phyloP scores from a whole-genome alignment of 202 grass and related monocot species.

The Brachypodium distachyon region DNA sequence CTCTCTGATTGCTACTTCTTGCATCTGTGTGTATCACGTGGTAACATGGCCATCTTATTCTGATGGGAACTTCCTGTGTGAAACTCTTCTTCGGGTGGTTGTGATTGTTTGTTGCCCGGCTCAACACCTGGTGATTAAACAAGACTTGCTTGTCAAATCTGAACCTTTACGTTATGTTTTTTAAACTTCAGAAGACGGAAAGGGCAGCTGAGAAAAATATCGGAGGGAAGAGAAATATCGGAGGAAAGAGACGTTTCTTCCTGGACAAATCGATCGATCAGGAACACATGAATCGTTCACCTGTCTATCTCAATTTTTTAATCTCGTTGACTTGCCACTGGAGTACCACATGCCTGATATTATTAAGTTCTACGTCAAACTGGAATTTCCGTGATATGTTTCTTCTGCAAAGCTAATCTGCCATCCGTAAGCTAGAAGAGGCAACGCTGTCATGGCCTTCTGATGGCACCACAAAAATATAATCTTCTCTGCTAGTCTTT shows the following conservation, averaged over 20 bases:
- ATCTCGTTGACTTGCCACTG: too few relatives aligned
- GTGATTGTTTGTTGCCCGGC: background rate
- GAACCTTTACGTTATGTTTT: background rate
- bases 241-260: background rate
- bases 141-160: conserved; percentile 15
- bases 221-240: background rate
- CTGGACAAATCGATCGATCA: too few relatives aligned
- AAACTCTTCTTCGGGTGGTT: background rate
- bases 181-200: background rate
- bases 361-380: too few relatives aligned
- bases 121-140: background rate
- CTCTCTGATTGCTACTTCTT: background rate
- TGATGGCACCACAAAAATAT: too few relatives aligned
- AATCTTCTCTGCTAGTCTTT: too few relatives aligned
- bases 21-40: background rate
- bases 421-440: too few relatives aligned
- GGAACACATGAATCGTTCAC: too few relatives aligned
- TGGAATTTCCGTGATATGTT: too few relatives aligned
- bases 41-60: background rate
- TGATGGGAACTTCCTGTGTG: background rate
- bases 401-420: too few relatives aligned
- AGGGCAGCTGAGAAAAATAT: background rate
- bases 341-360: too few relatives aligned
- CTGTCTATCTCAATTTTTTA: background rate
- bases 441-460: too few relatives aligned